Base-by-base conservation (phyloP, 2,329 filamentous ascomycete genomes). In the Ploettnerulaceae sp. region DNA sequence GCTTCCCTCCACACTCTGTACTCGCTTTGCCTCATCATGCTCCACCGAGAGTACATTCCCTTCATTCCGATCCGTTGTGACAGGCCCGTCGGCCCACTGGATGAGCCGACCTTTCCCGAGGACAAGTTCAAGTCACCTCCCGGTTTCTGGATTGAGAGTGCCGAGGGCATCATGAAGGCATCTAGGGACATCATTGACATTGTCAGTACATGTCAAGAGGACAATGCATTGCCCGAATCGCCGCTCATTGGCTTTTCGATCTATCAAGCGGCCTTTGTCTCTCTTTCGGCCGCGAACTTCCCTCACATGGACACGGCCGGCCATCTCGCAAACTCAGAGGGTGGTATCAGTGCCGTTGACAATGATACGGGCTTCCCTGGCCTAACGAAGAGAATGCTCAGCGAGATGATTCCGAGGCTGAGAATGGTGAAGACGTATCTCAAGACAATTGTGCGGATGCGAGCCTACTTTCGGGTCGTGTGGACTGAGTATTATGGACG, bases 21-120 rank as follows among this genome's bases (percentile, higher is more conserved):
- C 48, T 75, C 76, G 1, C 69, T 86, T 2, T 86, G 80, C 60
- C 73, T 76, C 46, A 81, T 88, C 52, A 79, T 84, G 67, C 69
- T 86, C 21, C 79, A 85, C 57, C 72, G 82, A 51, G 81, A 86
- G 60, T 85, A 82, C 51, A 72, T 86, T 20, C 81, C 82, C 0
- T 84, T 83, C 57, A 72, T 83, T 12, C 78, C 82, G 2, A 69
- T 83, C 12, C 70, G 71, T 7, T 77, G 71, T 54, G 51, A 58
- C 2, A 64, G 60, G 15, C 76, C 76, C 0, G 56, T 66, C 26
- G 76, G 76, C 0, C 82, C 82, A 0, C 63, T 84, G 8, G 82
- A 85, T 55, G 69, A 71, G 39, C 77, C 79, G 2, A 68, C 66
- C 0, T 79, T 82, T 47, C 67, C 73, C 2, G 61, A 71, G 9